A percentile compares a stretch with the other conserved stretches of the same genome.
Conservation (phyloP, 805 yeast genomes). For the Teunomyces stri region DNA sequence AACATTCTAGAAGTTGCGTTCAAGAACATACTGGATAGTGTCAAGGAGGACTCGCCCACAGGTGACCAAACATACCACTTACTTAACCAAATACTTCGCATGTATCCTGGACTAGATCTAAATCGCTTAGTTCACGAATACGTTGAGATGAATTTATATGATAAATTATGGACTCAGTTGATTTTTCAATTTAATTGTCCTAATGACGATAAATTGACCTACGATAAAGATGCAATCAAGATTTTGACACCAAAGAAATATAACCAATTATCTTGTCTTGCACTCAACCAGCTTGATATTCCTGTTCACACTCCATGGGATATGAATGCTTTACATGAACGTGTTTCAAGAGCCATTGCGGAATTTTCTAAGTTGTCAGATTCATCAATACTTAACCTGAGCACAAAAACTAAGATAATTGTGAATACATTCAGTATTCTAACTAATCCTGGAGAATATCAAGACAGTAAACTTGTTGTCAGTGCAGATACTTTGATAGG, state of each 20-base stretch:
- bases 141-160: constrained; percentile 67
- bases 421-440: constrained; percentile 51
- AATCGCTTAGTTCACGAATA: constrained; percentile 61
- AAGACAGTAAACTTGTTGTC: constrained; percentile 28
- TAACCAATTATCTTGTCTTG: constrained; percentile 34
- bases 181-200: constrained; percentile 31
- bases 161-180: constrained; percentile 58
- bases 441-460: constrained; percentile 22
- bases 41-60: constrained; percentile 32
- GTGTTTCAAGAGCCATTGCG: constrained; percentile 50
- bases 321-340: constrained; percentile 31
- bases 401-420: constrained; percentile 48
- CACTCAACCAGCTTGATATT: constrained; percentile 52
- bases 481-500: constrained; percentile 85
- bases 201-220: constrained; percentile 17
- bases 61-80: constrained; percentile 33
- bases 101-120: constrained; percentile 44
- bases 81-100: constrained; percentile 26
- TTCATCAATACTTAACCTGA: constrained; percentile 36
- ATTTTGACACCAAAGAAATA: constrained; percentile 31
- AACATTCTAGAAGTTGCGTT: constrained; percentile 34
- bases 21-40: constrained; percentile 37
- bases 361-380: constrained; percentile 50
- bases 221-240: constrained; percentile 25
- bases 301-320: constrained; percentile 41